Evolutionary conservation across 1,284 basidiomycete species (phyloP), one percentile per base, ranked within the genome.

Genomic region (Xerocomus cyaneibrunnescens): DNA sequence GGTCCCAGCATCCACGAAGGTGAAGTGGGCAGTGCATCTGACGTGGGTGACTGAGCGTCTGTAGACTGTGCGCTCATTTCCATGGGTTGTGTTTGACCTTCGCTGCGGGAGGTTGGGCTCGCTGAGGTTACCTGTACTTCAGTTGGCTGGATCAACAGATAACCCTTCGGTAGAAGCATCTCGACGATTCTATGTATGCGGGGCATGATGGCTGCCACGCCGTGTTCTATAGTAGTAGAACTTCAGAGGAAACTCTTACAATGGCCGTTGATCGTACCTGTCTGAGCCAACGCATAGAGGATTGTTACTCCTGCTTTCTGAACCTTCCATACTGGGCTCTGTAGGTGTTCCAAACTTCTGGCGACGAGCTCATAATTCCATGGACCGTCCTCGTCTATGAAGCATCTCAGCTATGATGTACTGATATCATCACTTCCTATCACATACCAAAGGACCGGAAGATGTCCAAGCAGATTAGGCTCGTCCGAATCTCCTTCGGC

Each of bases 241-340:
- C 5, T 12, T 54, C 52, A 52, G 40, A 8, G 0, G 16, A 36
- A 25, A 10, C n/a, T 25, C 19, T 23, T 13, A 9, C 4, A 3
- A 27, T 38, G 6, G 9, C 1, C 16, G 13, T 12, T 6, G 16
- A 28, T 8, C 50, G 19, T 45, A 59, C 62, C 30, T 0, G 65
- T 67, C 34, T 52, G 59, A 32, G 56, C 48, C 43, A 67, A 49
- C 1, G 61, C 59, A 35, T 48, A 66, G 16, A 64, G 53, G 12
- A 66, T 57, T 8, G 48, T 52, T 37, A 67, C 57, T 3, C 65
- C 62, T 10, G 45, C 56, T 32, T 66, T 67, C 19, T 67, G 65
- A n/a, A 5, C 22, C 22, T 51, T 57, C 62, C 63, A 67, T 16
- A 0, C 25, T 3, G n/a, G 5, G 1, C 28, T 16, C 17, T 2